A percentile compares a stretch with the other conserved stretches of the same genome.
Evolutionary conservation across 805 yeast genomes (phyloP).

Genomic region (Kodamaea nitidulidarum): DNA sequence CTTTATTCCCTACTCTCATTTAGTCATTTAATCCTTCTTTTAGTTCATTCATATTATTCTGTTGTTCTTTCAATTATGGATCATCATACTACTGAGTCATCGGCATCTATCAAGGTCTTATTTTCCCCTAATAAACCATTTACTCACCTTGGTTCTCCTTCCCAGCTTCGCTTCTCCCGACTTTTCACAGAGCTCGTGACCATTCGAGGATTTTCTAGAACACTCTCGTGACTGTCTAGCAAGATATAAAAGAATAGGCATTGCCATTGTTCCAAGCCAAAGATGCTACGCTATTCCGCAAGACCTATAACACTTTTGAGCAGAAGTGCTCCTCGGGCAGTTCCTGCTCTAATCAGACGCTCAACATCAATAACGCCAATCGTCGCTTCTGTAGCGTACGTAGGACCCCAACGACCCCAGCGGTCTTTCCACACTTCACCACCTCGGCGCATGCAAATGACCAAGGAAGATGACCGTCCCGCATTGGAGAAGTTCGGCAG

Average conservation of each 20-base stretch:
- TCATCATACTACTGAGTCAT: too few species aligned
- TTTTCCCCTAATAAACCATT: too few species aligned
- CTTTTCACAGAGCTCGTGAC: background rate
- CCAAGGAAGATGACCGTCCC: slow-evolving; percentile 50
- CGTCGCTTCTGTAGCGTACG: too few species aligned
- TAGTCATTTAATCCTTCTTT: too few species aligned
- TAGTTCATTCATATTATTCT: too few species aligned
- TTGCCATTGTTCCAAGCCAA: background rate
- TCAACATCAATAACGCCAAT: background rate
- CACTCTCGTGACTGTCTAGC: background rate
- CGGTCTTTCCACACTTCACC: slow-evolving; percentile 21
- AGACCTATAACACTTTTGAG: background rate
- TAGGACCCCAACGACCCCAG: too few species aligned
- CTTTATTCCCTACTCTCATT: too few species aligned
- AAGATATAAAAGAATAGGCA: background rate
- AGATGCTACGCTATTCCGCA: slow-evolving; percentile 1
- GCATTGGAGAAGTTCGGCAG: slow-evolving; percentile 84
- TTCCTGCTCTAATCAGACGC: background rate
- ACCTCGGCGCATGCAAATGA: slow-evolving; percentile 32
- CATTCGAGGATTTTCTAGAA: slow-evolving; percentile 1
- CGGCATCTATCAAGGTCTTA: too few species aligned
- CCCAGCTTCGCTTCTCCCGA: too few species aligned
- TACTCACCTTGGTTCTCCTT: too few species aligned
- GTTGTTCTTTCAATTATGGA: too few species aligned
- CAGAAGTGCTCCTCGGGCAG: background rate